Base-by-base conservation (phyloP, 352 stramenopile genomes). In the Blastocystis sp. region DNA sequence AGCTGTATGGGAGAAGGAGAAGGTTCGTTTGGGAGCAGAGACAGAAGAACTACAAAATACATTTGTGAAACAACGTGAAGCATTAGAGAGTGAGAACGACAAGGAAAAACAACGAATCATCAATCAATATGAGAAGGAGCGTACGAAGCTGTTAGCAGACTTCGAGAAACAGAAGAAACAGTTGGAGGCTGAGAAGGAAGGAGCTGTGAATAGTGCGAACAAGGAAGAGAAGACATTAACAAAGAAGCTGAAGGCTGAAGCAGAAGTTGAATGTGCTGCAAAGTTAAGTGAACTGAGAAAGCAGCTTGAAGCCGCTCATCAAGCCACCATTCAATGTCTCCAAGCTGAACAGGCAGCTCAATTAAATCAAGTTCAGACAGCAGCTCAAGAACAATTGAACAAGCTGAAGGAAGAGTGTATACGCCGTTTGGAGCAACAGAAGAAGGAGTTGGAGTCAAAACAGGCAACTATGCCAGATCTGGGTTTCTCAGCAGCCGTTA, bases 101-200 rank as follows among this genome's bases (percentile, higher is more conserved):
- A 63, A 59, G 24, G 69, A 80, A 52, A 80, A 80, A 52, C 24
- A 61, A 52, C 69, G 29, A 21, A 80, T 80, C 69, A 57, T 57
- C 42, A 1, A 57, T 57, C 69, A 80, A 52, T 80, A 80, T 37
- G 69, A 80, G 69, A 80, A 80, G 69, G 69, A 80, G 51, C 69
- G 43, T 4, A 9, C 69, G 27, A 59, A 63, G 51, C 52, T 80
- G 69, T 14, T 14, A 5, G 21, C 39, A 12, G 69, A 80, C 19
- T 80, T 80, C 42, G 69, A 80, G 51, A 80, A 80, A 35, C 37
- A 80, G 43, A 80, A 80, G 69, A 80, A 80, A 52, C 29, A 52
- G 69, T n/a, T 65, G 16, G 42, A 59, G 39, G 69, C 69, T 27
- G 69, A 80, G 39, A 80, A 63, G 51, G 69, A 80, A 12, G 69